Percentiles rank a stretch among this genome's conserved stretches.
Evolutionary conservation across 1,139 yeast species (phyloP).

Genomic region (Hyphopichia pseudoburtonii): DNA sequence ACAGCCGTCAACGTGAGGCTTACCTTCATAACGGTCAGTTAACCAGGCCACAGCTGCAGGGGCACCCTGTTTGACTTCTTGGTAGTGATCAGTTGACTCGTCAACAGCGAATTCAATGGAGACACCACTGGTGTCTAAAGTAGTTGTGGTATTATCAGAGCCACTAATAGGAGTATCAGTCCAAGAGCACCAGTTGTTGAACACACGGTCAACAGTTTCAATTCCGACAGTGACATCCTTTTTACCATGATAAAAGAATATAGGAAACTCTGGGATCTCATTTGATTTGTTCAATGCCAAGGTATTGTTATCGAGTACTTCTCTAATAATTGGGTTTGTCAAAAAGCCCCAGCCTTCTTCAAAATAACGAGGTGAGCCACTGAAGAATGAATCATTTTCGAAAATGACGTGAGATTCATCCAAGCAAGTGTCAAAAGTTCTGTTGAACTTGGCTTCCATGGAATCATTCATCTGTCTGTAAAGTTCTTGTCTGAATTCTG

Average conservation of each 20-base stretch:
- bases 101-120: constrained; percentile 30
- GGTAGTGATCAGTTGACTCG: constrained; percentile 25
- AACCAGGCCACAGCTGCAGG: constrained; percentile 33
- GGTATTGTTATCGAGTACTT: constrained; percentile 18
- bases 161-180: constrained; percentile 1
- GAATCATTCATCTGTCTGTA: background rate
- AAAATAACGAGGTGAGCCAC: constrained; percentile 3
- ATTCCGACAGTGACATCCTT: constrained; percentile 24
- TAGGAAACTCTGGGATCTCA: constrained; percentile 23
- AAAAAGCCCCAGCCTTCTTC: constrained; percentile 10
- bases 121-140: constrained; percentile 8
- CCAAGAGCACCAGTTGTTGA: constrained; percentile 19
- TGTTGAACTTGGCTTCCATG: background rate
- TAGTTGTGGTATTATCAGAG: background rate
- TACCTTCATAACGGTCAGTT: constrained; percentile 17
- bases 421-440: constrained; percentile 11
- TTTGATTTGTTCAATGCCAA: constrained; percentile 11
- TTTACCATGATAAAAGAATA: constrained; percentile 25
- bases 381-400: constrained; percentile 9
- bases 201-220: constrained; percentile 17
- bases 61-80: constrained; percentile 25
- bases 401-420: constrained; percentile 13
- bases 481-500: constrained; percentile 8
- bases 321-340: constrained; percentile 9
- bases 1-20: constrained; percentile 27